A percentile compares a stretch with the other conserved stretches of the same genome.
phyloP scores from a whole-genome alignment of 2,329 filamentous ascomycete genomes.

The Sclerotinia spermophila region DNA sequence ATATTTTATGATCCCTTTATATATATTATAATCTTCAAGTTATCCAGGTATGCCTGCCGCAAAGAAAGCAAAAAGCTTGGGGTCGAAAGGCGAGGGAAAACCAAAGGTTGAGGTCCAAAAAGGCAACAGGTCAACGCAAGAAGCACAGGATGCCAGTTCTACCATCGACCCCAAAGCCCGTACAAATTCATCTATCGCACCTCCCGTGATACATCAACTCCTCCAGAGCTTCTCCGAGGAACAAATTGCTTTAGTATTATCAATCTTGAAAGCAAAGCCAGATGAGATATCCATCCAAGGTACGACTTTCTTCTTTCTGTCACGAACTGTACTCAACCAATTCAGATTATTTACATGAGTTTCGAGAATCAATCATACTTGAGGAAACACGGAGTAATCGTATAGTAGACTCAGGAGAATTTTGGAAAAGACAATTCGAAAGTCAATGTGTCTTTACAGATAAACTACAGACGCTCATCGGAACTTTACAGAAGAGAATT shows the following conservation, averaged over 20 bases:
- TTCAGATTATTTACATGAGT: neutral
- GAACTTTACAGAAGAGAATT: neutral
- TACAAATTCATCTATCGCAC: neutral
- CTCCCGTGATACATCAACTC: neutral
- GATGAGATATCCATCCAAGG: neutral
- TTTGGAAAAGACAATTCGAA: conserved; percentile 1
- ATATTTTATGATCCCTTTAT: accelerated
- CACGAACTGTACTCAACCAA: neutral
- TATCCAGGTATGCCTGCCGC: neutral
- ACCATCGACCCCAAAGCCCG: neutral
- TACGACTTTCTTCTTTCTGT: neutral
- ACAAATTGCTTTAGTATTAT: neutral
- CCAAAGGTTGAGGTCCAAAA: neutral
- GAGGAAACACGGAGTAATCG: neutral
- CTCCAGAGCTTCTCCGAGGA: neutral
- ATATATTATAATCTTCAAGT: neutral
- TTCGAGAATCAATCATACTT: neutral
- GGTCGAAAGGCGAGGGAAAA: neutral
- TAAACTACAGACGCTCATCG: neutral
- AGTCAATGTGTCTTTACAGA: no score
- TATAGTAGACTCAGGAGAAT: neutral
- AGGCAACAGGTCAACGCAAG: neutral
- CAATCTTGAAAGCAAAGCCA: neutral
- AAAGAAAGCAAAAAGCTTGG: neutral
- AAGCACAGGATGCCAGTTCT: neutral